Conservation (phyloP, 768 basidiomycete species). For the Termitomyces sp. region DNA sequence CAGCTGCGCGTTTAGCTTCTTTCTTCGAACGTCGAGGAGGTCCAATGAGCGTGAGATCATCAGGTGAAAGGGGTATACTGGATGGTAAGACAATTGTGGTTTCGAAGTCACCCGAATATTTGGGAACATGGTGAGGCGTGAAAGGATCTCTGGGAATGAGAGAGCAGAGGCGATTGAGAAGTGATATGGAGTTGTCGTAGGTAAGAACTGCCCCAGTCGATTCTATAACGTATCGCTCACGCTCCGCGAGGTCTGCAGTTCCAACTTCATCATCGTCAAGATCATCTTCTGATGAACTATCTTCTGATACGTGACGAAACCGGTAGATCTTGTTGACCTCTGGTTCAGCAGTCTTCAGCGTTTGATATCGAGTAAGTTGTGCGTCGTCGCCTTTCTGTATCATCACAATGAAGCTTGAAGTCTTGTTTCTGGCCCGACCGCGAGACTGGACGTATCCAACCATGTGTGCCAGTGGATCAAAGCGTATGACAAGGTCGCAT, state of each 20-base stretch:
- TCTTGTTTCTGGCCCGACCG: conserved; percentile 73
- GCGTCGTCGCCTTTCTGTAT: conserved; percentile 53
- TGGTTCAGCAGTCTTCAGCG: conserved; percentile 56
- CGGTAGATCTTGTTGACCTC: conserved; percentile 61
- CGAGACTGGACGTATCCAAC: conserved; percentile 87
- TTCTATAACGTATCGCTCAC: conserved; percentile 71
- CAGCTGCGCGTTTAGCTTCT: conserved; percentile 79
- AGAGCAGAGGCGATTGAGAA: conserved; percentile 73
- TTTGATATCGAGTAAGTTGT: conserved; percentile 52
- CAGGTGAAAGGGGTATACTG: conserved; percentile 51
- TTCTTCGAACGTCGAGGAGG: conserved; percentile 61
- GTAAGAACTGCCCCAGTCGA: conserved; percentile 75
- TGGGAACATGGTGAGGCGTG: conserved; percentile 54
- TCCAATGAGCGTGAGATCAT: conserved; percentile 52
- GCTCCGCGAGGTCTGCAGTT: conserved; percentile 50
- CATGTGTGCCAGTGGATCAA: conserved; percentile 78
- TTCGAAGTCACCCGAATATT: conserved; percentile 55
- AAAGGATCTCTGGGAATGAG: conserved; percentile 70
- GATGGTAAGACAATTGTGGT: conserved; percentile 60
- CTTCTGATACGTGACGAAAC: conserved; percentile 34
- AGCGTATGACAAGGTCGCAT: conserved; percentile 83
- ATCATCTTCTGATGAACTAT: conserved; percentile 38
- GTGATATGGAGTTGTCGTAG: conserved; percentile 65
- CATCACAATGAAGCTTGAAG: conserved; percentile 81
- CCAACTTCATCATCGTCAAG: conserved; percentile 31